Conservation (phyloP, 2,329 filamentous ascomycete genomes). For the Cladobotryum mycophilum region DNA sequence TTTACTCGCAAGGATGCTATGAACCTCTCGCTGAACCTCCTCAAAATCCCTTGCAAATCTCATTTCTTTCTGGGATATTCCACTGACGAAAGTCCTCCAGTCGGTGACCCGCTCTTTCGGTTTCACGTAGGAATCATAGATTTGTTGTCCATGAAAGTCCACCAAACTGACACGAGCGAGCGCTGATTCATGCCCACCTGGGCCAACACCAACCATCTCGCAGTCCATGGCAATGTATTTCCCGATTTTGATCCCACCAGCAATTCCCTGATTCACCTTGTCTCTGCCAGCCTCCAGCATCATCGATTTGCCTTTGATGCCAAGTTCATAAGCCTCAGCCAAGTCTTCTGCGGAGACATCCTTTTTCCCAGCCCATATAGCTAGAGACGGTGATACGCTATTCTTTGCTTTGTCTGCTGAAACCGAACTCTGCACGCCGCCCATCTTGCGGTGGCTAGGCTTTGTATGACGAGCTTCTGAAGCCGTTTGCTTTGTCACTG, state of each 20-base stretch:
- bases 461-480: conserved; percentile 5
- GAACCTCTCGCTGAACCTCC: conserved; percentile 68
- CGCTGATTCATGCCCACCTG: conserved; percentile 61
- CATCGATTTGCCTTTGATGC: conserved; percentile 41
- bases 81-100: conserved; percentile 83
- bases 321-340: conserved; percentile 55
- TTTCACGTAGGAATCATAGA: conserved; percentile 90
- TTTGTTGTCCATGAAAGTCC: conserved; percentile 85
- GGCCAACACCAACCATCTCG: conserved; percentile 92
- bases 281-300: conserved; percentile 41
- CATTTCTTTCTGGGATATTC: conserved; percentile 71
- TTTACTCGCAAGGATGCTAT: conserved; percentile 59
- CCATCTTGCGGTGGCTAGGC: conserved; percentile 40
- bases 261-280: conserved; percentile 58
- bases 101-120: conserved; percentile 75
- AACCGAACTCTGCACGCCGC: conserved; percentile 46
- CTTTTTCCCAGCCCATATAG: conserved; percentile 56
- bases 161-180: conserved; percentile 85
- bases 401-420: conserved; percentile 31
- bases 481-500: conserved; percentile 5
- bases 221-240: conserved; percentile 94
- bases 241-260: conserved; percentile 60
- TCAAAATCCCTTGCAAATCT: conserved; percentile 62
- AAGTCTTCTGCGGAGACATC: conserved; percentile 55
- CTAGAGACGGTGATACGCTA: conserved; percentile 47